Evolutionary conservation across 192 early-diverging fungal genomes (phyloP).

Genomic region (Coemansia sp.): DNA sequence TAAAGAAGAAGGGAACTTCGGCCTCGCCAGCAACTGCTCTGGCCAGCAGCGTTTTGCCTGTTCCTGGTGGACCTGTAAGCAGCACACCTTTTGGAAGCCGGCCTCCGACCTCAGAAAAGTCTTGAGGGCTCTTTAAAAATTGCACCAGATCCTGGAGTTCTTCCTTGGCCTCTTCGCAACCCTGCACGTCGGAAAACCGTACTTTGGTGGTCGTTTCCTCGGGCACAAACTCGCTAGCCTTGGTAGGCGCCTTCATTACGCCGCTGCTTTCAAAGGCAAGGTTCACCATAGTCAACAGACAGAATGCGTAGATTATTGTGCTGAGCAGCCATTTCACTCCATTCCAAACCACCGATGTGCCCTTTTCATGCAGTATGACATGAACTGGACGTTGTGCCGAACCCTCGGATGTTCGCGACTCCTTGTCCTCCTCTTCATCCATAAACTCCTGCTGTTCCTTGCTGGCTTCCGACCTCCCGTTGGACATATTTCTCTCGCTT

Average conservation of each 20-base stretch:
- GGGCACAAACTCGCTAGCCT: constrained; percentile 28
- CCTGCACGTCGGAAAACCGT: constrained; percentile 92
- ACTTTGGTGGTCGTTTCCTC: constrained; percentile 51
- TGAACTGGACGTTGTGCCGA: constrained; percentile 31
- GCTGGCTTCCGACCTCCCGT: background rate
- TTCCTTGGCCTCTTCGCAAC: constrained; percentile 96
- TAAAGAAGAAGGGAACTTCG: constrained; percentile 97
- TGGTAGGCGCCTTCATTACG: constrained; percentile 58
- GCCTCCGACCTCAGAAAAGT: constrained; percentile 90
- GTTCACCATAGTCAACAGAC: constrained; percentile 67
- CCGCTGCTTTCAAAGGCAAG: constrained; percentile 70
- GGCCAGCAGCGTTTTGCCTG: constrained; percentile 96
- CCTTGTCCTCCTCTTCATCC: constrained; percentile 14
- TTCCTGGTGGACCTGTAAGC: constrained; percentile 89
- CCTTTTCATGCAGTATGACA: constrained; percentile 37
- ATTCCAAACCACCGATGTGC: constrained; percentile 26
- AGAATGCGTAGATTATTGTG: constrained; percentile 57
- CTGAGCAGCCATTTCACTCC: constrained; percentile 41
- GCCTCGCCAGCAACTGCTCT: constrained; percentile 97
- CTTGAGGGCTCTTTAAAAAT: constrained; percentile 88
- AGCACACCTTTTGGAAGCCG: constrained; percentile 92
- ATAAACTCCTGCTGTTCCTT: constrained; percentile 3
- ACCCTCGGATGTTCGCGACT: constrained; percentile 12
- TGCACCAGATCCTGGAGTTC: constrained; percentile 95
- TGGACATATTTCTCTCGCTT: background rate